Conservation (phyloP, 257 asterid genomes). For the Eucommia ulmoides region DNA sequence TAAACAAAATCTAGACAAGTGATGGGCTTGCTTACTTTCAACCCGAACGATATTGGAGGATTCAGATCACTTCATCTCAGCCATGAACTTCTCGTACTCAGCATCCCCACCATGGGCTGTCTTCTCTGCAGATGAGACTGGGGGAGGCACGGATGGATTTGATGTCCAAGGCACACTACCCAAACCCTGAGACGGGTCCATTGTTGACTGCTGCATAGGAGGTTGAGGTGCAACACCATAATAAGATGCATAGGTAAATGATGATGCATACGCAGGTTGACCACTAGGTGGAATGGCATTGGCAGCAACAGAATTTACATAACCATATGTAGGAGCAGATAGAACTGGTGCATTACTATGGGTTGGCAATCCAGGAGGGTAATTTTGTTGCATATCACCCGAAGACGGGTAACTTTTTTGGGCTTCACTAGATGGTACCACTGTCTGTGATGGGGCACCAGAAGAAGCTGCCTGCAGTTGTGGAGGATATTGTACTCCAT, state of each 20-base stretch:
- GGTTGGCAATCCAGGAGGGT: conserved; percentile 72
- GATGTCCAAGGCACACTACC: conserved; percentile 78
- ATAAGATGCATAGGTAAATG: conserved; percentile 56
- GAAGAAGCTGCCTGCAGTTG: conserved; percentile 53
- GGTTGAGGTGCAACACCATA: conserved; percentile 54
- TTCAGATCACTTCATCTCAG: conserved; percentile 58
- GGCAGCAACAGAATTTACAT: conserved; percentile 40
- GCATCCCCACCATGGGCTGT: conserved; percentile 38
- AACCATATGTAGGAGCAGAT: conserved; percentile 41
- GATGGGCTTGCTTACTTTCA: too few relatives aligned
- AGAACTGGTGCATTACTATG: conserved; percentile 46
- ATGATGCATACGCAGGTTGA: conserved; percentile 42
- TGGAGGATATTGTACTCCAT: conserved; percentile 61
- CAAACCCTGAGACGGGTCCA: conserved; percentile 50
- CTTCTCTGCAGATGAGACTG: conserved; percentile 51
- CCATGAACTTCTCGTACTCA: conserved; percentile 95
- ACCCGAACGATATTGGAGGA: conserved; percentile 3
- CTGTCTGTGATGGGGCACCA: conserved; percentile 29
- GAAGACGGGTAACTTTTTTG: conserved; percentile 48
- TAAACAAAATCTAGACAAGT: too few relatives aligned
- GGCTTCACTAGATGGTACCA: conserved; percentile 45
- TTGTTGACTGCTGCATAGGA: conserved; percentile 28
- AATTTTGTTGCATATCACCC: conserved; percentile 57
- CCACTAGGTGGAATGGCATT: conserved; percentile 43
- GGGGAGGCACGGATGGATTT: conserved; percentile 46